Base-by-base conservation (phyloP, 1,139 yeast genomes). In the Taphrina communis region DNA sequence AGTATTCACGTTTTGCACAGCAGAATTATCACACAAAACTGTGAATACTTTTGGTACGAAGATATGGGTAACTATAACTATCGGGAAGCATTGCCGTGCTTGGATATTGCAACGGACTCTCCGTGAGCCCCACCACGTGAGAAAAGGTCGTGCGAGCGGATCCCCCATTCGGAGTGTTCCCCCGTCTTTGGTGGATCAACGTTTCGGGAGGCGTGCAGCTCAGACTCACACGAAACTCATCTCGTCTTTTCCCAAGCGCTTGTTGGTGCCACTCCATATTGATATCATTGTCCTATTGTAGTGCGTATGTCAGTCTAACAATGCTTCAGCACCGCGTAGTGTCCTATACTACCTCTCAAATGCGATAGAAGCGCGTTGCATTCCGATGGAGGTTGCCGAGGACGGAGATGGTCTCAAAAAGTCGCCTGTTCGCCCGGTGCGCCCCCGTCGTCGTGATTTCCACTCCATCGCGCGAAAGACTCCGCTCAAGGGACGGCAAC, bases 371-470 rank as follows among this genome's bases (percentile, higher is more conserved):
- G 48, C n/a, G 19, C 19, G 5, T 14, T 12, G 4, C 5, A 6
- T 14, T 2, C 11, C 3, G 42, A 46, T 46, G 51, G 51, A 46
- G 25, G 25, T 12, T 9, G 51, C 19, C 51, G 25, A 46, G 25
- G 51, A 46, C 25, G 51, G 17, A 46, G n/a, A 50, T 11, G 53
- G 8, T 21, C 48, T 12, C 48, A 19, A 44, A 17, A 4, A 21
- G 36, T 50, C 53, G n/a, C 38, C 36, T 9, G 46, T 41, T 19
- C 17, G 36, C 6, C 50, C n/a, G 21, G 50, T 25, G 11, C 60
- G 60, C 31, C 17, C 60, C 3, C 60, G 60, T 14, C 60, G 60
- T 8, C 60, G 60, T 9, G 60, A 39, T 35, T 56, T 56, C 19
- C 19, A 41, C 36, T 39, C 11, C 4, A 25, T 31, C 46, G 35